phyloP scores from a whole-genome alignment of 1,284 basidiomycete genomes.

The Fomitopsis palustris region DNA sequence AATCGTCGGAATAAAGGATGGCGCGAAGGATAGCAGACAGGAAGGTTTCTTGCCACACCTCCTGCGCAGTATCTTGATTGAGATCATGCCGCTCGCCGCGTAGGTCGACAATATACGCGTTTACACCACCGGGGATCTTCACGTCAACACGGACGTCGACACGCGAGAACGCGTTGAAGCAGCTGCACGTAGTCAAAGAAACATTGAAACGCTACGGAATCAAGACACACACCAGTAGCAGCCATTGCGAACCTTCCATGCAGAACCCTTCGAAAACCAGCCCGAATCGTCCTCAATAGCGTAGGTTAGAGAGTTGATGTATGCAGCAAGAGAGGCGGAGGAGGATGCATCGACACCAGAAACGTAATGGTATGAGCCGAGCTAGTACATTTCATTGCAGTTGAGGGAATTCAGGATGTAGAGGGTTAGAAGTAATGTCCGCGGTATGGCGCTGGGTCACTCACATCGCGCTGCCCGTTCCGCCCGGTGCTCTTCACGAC shows the following conservation, averaged over 20 bases:
- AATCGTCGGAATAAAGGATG: conserved; percentile 94
- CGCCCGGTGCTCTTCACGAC: conserved; percentile 90
- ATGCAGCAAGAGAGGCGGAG: conserved; percentile 95
- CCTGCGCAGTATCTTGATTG: conserved; percentile 83
- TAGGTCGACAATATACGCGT: conserved; percentile 91
- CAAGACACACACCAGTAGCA: conserved; percentile 78
- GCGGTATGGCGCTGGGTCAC: conserved; percentile 26
- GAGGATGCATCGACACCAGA: conserved; percentile 98
- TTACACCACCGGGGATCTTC: conserved; percentile 96
- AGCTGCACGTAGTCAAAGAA: conserved; percentile 43
- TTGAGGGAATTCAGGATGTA: background rate
- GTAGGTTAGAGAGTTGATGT: conserved; percentile 97
- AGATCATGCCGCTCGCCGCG: conserved; percentile 94
- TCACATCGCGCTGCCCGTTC: conserved; percentile 80
- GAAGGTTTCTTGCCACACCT: conserved; percentile 97
- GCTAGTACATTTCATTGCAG: conserved; percentile 38
- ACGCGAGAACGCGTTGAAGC: conserved; percentile 97
- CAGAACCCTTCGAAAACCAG: conserved; percentile 86
- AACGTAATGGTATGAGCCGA: conserved; percentile 92
- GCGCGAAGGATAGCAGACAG: conserved; percentile 90
- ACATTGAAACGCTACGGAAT: background rate
- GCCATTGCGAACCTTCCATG: conserved; percentile 94
- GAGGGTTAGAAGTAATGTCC: background rate
- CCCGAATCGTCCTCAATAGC: conserved; percentile 88
- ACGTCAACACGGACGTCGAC: conserved; percentile 98